Percentiles rank a stretch among this genome's conserved stretches.
Conservation (phyloP, 2,329 filamentous ascomycete species). For the Aspergillus nomiae region DNA sequence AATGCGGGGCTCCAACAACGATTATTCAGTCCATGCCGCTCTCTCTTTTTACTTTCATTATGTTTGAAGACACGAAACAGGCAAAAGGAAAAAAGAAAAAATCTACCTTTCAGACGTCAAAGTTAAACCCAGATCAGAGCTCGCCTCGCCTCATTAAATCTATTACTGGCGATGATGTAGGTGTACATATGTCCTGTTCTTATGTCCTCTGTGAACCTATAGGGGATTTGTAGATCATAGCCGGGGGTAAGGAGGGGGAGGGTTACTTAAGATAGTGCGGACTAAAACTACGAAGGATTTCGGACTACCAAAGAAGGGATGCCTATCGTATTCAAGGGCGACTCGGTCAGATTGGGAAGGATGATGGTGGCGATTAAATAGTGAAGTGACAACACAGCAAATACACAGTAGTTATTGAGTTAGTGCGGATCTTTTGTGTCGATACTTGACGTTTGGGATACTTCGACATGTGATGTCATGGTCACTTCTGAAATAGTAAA, state of each 20-base stretch:
- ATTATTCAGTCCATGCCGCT: background rate
- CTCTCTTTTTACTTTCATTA: background rate
- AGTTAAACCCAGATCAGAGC: background rate
- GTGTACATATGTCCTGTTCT: background rate
- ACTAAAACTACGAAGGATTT: background rate
- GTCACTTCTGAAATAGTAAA: background rate
- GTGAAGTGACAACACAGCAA: conserved; percentile 22
- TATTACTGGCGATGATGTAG: background rate
- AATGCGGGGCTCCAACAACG: conserved; percentile 18
- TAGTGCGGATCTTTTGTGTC: conserved; percentile 13
- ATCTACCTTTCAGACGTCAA: background rate
- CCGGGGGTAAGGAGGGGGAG: background rate
- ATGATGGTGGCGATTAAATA: conserved; percentile 16
- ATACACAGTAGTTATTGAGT: conserved; percentile 4
- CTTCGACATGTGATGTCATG: conserved; percentile 15
- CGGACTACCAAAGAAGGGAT: conserved; percentile 14
- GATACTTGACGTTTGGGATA: conserved; percentile 9
- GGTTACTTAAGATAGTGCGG: conserved; percentile 6
- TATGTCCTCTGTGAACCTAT: background rate
- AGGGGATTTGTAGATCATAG: background rate
- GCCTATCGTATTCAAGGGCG: conserved; percentile 7
- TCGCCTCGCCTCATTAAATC: background rate
- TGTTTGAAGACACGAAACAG: background rate
- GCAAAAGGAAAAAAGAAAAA: background rate
- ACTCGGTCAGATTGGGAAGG: conserved; percentile 5